Base-by-base conservation (phyloP, 2,329 filamentous ascomycete genomes). In the Paecilomyces fulvus region DNA sequence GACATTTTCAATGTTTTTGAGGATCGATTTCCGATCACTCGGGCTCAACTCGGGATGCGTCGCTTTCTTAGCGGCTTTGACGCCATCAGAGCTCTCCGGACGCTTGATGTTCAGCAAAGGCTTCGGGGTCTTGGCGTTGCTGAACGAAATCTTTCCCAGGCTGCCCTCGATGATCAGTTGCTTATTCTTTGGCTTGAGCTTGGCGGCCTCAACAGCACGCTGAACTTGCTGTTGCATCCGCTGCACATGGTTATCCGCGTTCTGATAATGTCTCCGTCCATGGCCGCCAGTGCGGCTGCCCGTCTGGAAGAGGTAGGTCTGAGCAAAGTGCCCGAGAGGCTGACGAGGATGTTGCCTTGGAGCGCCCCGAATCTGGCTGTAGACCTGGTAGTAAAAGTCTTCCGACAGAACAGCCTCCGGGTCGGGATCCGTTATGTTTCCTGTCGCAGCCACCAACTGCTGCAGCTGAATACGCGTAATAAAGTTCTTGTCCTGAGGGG, bases 161-260 rank as follows among this genome's bases (percentile, higher is more conserved):
- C 91, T 96, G 25, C 94, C 94, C 69, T 96, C 92, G 58, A 99
- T 92, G 20, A 97, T 92, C 8, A 99, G 81, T 71, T 96, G 92
- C 67, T 95, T 95, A 69, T 95, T 96, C 80, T 99, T 99, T 11
- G 94, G 94, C 73, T 95, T 92, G 58, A 91, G 90, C 77, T 97
- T 99, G 54, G 94, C 94, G 0, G 94, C 94, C 69, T 99, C 94
- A 0, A 99, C 94, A 23, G 94, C 94, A 56, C 94, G 86, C 71
- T 96, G 92, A 11, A 99, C 95, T 73, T 99, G 94, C 73, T 99
- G 94, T 73, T 99, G 92, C 94, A 99, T 99, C 55, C 94, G 87
- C 71, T 97, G 94, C 77, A 97, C 90, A 68, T 99, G 94, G 70
- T 96, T 99, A 71, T 99, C 94, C 17, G 90, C 91, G 49, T 88